phyloP scores from a whole-genome alignment of 805 yeast genomes.

The Metschnikowia aberdeeniae region DNA sequence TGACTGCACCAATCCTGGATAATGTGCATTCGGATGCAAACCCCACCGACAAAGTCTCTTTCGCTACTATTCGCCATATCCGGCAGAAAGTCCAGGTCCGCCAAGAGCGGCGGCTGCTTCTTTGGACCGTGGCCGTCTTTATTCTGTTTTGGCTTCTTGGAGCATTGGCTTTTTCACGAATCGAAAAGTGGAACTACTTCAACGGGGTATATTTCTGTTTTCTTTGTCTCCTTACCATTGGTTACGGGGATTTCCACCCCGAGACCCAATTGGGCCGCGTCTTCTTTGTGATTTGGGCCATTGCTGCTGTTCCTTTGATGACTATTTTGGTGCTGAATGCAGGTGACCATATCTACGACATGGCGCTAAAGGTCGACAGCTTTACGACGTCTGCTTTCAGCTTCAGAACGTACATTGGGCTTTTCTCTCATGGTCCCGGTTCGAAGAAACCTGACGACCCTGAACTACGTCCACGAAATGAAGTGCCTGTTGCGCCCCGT shows the following conservation, averaged over 20 bases:
- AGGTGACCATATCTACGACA: conserved; percentile 54
- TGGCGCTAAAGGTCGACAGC: conserved; percentile 18
- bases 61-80: conserved; percentile 52
- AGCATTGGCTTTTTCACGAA: conserved; percentile 53
- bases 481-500: background rate
- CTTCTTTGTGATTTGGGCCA: conserved; percentile 75
- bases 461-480: background rate
- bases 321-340: conserved; percentile 69
- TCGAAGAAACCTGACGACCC: background rate
- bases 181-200: conserved; percentile 73
- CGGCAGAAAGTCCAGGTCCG: conserved; percentile 36
- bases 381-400: conserved; percentile 6
- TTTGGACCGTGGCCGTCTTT: conserved; percentile 42
- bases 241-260: conserved; percentile 79
- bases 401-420: conserved; percentile 6
- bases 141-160: conserved; percentile 69
- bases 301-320: conserved; percentile 84
- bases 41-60: conserved; percentile 30
- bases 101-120: conserved; percentile 39
- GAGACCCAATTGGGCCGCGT: conserved; percentile 59
- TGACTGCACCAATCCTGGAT: conserved; percentile 24
- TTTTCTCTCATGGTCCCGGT: background rate
- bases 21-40: conserved; percentile 11
- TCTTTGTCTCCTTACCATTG: conserved; percentile 73
- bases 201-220: conserved; percentile 72